Evolutionary conservation across 805 yeast species (phyloP).

Genomic region (Nakazawaea molendinolei): DNA sequence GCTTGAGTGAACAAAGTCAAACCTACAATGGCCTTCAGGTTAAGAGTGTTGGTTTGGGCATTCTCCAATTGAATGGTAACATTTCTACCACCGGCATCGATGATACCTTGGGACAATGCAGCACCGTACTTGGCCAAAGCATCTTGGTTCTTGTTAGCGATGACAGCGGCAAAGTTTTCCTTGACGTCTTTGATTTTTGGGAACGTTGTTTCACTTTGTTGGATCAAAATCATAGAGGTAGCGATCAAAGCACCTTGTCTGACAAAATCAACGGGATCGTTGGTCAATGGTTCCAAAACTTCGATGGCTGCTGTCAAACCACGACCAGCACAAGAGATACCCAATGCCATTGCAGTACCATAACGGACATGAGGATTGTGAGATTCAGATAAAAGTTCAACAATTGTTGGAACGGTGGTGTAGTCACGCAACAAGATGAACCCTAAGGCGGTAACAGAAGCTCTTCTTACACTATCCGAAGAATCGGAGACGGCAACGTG

Average conservation of each 20-base stretch:
- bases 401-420: constrained; percentile 91
- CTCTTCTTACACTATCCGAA: constrained; percentile 93
- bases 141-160: constrained; percentile 87
- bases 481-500: constrained; percentile 97
- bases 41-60: constrained; percentile 80
- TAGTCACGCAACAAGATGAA: constrained; percentile 86
- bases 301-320: constrained; percentile 84
- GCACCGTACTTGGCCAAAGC: constrained; percentile 98
- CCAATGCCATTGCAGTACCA: constrained; percentile 96
- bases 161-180: constrained; percentile 67
- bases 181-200: constrained; percentile 77
- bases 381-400: constrained; percentile 84
- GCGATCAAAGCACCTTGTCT: constrained; percentile 97
- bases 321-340: constrained; percentile 95
- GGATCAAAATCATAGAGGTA: constrained; percentile 81
- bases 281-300: constrained; percentile 84
- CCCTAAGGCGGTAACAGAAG: constrained; percentile 87
- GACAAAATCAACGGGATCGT: constrained; percentile 94
- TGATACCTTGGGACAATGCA: constrained; percentile 91
- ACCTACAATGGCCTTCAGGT: constrained; percentile 89
- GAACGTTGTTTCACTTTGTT: constrained; percentile 74
- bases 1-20: constrained; percentile 83
- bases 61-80: constrained; percentile 91
- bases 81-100: constrained; percentile 98
- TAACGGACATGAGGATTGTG: constrained; percentile 98